A percentile compares a stretch with the other conserved stretches of the same genome.
Conservation (phyloP, 768 basidiomycete species). For the Trametes maxima region DNA sequence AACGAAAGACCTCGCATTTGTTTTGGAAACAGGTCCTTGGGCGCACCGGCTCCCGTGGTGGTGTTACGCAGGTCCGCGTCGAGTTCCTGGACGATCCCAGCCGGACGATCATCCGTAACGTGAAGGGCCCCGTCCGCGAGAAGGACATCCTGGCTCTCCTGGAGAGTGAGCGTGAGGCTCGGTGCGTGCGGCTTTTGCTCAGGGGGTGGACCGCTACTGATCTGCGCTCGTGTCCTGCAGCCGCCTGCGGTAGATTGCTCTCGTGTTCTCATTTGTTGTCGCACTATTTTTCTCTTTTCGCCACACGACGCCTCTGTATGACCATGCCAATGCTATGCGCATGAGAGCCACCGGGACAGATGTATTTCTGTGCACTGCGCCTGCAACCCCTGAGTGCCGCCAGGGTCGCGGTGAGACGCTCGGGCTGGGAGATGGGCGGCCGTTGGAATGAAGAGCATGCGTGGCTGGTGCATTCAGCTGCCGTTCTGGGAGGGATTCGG, state of each 20-base stretch:
- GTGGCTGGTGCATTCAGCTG: background rate
- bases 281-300: slow-evolving; percentile 20
- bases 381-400: background rate
- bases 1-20: slow-evolving; percentile 12
- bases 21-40: slow-evolving; percentile 77
- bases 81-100: slow-evolving; percentile 98
- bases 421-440: slow-evolving; percentile 1
- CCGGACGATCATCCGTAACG: slow-evolving; percentile 97
- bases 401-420: background rate
- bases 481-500: background rate
- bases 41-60: slow-evolving; percentile 97
- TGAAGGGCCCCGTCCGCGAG: slow-evolving; percentile 96
- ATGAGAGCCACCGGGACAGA: slow-evolving; percentile 17
- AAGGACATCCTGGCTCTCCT: slow-evolving; percentile 95
- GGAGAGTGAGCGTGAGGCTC: slow-evolving; percentile 99
- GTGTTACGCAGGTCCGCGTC: slow-evolving; percentile 98
- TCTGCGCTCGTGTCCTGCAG: slow-evolving; percentile 2
- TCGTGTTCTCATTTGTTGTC: slow-evolving; percentile 19
- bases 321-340: slow-evolving; percentile 29
- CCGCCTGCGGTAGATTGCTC: slow-evolving; percentile 27
- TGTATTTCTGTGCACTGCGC: background rate
- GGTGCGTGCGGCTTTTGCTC: slow-evolving; percentile 58
- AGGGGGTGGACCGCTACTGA: background rate
- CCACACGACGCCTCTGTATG: slow-evolving; percentile 27
- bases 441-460: background rate